Percentiles rank a stretch among this genome's conserved stretches.
phyloP scores from a whole-genome alignment of 2,329 filamentous ascomycete species.

The Xenosphaeropsis pyriputrescens region DNA sequence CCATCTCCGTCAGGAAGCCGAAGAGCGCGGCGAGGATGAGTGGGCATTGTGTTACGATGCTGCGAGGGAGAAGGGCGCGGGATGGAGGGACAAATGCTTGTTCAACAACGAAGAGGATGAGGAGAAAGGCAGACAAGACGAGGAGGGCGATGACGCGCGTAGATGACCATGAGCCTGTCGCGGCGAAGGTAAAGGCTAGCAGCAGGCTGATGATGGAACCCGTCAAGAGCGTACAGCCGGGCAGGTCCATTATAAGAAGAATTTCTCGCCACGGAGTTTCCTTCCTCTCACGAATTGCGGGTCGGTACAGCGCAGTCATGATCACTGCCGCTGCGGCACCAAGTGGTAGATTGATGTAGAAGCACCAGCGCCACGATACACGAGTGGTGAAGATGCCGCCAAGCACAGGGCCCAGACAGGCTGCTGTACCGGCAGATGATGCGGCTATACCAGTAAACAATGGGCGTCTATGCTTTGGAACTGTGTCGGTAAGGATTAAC shows the following conservation, averaged over 20 bases:
- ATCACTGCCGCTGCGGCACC: conserved; percentile 19
- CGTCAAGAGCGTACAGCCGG: conserved; percentile 15
- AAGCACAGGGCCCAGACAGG: conserved; percentile 43
- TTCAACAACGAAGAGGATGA: conserved; percentile 8
- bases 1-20: conserved; percentile 1
- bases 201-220: conserved; percentile 13
- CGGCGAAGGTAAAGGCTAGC: conserved; percentile 18
- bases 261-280: background rate
- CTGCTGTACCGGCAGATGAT: conserved; percentile 39
- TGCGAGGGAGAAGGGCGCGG: conserved; percentile 19
- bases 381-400: conserved; percentile 48
- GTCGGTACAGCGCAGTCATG: conserved; percentile 16
- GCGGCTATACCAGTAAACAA: conserved; percentile 21
- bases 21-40: conserved; percentile 14
- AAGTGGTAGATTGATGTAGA: conserved; percentile 30
- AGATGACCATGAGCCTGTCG: conserved; percentile 10
- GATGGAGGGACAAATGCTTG: conserved; percentile 17
- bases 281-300: background rate
- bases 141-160: conserved; percentile 16
- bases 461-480: conserved; percentile 2
- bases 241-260: conserved; percentile 12
- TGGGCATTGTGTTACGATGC: conserved; percentile 18
- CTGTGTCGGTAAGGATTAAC: conserved; percentile 28
- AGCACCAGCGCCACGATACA: conserved; percentile 41
- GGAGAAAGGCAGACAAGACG: conserved; percentile 9